Conservation (phyloP, 495 filamentous ascomycete genomes). For the Aspergillus panamensis region DNA sequence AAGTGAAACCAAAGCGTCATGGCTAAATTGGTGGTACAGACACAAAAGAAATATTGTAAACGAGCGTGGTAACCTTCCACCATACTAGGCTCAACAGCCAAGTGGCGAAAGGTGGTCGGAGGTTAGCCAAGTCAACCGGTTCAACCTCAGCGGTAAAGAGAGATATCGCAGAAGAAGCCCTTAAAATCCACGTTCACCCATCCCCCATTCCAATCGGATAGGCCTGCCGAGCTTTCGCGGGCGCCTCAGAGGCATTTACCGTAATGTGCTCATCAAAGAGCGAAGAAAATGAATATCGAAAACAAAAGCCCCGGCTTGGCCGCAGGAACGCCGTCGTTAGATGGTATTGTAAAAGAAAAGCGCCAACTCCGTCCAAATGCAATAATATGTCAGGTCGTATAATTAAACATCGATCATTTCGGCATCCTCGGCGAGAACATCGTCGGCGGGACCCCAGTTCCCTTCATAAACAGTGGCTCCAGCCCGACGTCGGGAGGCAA, state of each 20-base stretch:
- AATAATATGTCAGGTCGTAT: slow-evolving; percentile 32
- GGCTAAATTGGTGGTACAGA: slow-evolving; percentile 25
- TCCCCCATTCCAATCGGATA: not conserved
- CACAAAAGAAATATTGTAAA: slow-evolving; percentile 26
- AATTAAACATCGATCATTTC: slow-evolving; percentile 71
- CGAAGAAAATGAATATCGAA: slow-evolving; percentile 15
- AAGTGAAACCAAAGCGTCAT: slow-evolving; percentile 22
- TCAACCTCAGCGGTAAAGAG: slow-evolving; percentile 1
- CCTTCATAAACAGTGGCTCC: slow-evolving; percentile 92
- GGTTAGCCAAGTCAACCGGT: slow-evolving; percentile 12
- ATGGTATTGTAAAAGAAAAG: slow-evolving; percentile 34
- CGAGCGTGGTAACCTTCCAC: slow-evolving; percentile 15
- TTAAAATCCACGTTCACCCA: slow-evolving; percentile 2
- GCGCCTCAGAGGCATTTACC: slow-evolving; percentile 7
- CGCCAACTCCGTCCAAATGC: slow-evolving; percentile 43
- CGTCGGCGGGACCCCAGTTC: slow-evolving; percentile 84
- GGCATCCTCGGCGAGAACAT: slow-evolving; percentile 63
- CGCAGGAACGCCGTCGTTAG: slow-evolving; percentile 34
- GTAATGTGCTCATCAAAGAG: slow-evolving; percentile 6
- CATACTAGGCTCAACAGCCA: slow-evolving; percentile 18
- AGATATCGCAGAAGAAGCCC: slow-evolving; percentile 11
- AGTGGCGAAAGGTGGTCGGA: slow-evolving; percentile 18
- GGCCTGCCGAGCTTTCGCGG: not conserved
- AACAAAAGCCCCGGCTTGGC: slow-evolving; percentile 19
- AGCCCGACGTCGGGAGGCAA: slow-evolving; percentile 65